Conservation (phyloP, 192 early-diverging fungal species). For the Coemansia sp. region DNA sequence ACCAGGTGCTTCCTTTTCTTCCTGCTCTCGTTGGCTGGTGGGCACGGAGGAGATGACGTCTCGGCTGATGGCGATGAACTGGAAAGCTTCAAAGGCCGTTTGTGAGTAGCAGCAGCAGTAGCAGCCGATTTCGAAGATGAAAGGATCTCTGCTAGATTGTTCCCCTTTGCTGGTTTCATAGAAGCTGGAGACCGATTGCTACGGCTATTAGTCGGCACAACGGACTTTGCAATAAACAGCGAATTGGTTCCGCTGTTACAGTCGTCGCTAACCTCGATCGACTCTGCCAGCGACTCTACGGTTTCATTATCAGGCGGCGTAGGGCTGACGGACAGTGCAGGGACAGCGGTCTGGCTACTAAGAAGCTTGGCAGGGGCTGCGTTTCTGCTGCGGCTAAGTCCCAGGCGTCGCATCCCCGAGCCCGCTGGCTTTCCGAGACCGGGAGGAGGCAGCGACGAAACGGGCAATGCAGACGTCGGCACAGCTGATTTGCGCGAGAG, state of each 20-base stretch:
- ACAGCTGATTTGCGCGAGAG: slow-evolving; percentile 34
- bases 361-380: background rate
- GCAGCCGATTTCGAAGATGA: background rate
- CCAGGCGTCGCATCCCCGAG: slow-evolving; percentile 35
- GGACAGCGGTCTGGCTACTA: background rate
- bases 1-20: background rate
- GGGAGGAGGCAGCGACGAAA: slow-evolving; percentile 10
- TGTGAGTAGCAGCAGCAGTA: background rate
- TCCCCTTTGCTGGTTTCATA: background rate
- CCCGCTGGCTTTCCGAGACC: slow-evolving; percentile 23
- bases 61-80: background rate
- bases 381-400: slow-evolving; percentile 47
- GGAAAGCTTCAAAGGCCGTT: slow-evolving; percentile 9
- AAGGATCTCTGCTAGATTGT: slow-evolving; percentile 22
- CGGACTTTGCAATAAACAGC: background rate
- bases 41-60: background rate
- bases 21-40: background rate
- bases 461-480: slow-evolving; percentile 10
- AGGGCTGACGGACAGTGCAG: background rate
- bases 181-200: slow-evolving; percentile 6
- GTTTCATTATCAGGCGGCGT: background rate
- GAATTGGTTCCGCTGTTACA: background rate
- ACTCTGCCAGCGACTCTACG: slow-evolving; percentile 42
- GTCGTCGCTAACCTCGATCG: slow-evolving; percentile 46
- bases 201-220: background rate